Base-by-base conservation (phyloP, 2,329 filamentous ascomycete species). In the Hysterium pulicare region DNA sequence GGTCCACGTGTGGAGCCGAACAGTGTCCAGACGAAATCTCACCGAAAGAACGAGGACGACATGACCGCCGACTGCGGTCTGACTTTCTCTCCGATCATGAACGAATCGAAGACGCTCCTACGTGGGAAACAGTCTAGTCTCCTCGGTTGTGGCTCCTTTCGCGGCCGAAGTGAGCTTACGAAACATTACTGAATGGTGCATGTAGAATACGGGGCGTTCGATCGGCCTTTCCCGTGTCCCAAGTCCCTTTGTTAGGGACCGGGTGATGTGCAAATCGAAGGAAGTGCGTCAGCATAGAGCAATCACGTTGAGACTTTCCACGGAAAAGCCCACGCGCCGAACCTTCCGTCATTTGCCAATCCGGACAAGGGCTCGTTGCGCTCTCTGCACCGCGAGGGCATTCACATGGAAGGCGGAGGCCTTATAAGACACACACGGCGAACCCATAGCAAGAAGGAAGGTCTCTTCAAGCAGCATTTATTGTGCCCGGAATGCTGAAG, bases 391-490 rank as follows among this genome's bases (percentile, higher is more conserved):
- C 23, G 34, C 34, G 34, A 37, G 34, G 34, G 20, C 34, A 21
- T 20, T 21, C 23, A 21, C 34, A 21, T 37, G 20, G 36, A 39
- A 30, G 36, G 23, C n/a, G 36, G 36, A 6, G 36, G 36, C 17
- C 36, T 39, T 8, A 10, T 6, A 17, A 39, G 36, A 24, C 23
- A 39, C 31, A 30, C 31, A 37, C 20, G 13, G 20, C 34, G 34
- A 37, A 37, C 34, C 34, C 34, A 37, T 22, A 21, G 23, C 23
- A 10, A 16, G 23, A 21, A 37, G 34, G 34, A 37, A 37, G 34
- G 34, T 21, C 7, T 37, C 34, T 37, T 37, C 16, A 37, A 37
- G 34, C 34, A 37, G 20, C 34, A 16, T 16, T 37, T 37, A 16
- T 16, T 16, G 23, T 37, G 20, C 34, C 34, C 34, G 20, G 20